Percentiles rank a stretch among this genome's conserved stretches.
These are phyloP conservation scores for Suhomyces taliae DNA, from an alignment of 1,139 yeast species.

Conservation along the genomic window DNA sequence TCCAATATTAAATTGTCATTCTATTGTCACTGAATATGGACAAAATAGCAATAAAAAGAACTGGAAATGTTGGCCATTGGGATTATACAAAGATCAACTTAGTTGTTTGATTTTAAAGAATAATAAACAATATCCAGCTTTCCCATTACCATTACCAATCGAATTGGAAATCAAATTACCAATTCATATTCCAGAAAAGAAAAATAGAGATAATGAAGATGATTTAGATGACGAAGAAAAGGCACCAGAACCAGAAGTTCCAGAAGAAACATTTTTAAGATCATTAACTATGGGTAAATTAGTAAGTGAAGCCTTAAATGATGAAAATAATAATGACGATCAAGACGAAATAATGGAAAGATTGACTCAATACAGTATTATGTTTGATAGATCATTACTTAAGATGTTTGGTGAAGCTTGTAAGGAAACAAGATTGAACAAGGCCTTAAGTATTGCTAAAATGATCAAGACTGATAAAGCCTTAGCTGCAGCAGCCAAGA, in stretches of 20 bases:
- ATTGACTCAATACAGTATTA: conserved; percentile 48
- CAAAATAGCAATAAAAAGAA: conserved; percentile 46
- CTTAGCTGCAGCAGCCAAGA: conserved; percentile 76
- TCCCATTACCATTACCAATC: conserved; percentile 83
- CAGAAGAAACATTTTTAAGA: conserved; percentile 46
- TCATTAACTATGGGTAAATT: conserved; percentile 52
- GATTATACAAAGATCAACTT: conserved; percentile 66
- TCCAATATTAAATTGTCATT: conserved; percentile 72
- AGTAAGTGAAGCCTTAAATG: conserved; percentile 43
- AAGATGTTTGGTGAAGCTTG: conserved; percentile 79
- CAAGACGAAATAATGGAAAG: conserved; percentile 47
- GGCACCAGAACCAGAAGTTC: conserved; percentile 23
- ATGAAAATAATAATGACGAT: conserved; percentile 31
- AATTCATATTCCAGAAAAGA: conserved; percentile 27
- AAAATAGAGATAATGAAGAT: conserved; percentile 10
- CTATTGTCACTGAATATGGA: conserved; percentile 55
- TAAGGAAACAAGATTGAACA: conserved; percentile 59
- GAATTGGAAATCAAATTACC: conserved; percentile 76
- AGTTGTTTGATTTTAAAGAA: conserved; percentile 76
- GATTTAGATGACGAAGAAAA: conserved; percentile 26
- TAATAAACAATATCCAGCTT: conserved; percentile 46
- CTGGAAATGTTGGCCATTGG: conserved; percentile 85
- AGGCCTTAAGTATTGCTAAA: conserved; percentile 69
- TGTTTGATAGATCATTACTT: conserved; percentile 72
- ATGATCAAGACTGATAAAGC: conserved; percentile 78